Evolutionary conservation across 176 grass and related monocot genomes (phyloP).

Genomic region (Phoenix roebelenii): DNA sequence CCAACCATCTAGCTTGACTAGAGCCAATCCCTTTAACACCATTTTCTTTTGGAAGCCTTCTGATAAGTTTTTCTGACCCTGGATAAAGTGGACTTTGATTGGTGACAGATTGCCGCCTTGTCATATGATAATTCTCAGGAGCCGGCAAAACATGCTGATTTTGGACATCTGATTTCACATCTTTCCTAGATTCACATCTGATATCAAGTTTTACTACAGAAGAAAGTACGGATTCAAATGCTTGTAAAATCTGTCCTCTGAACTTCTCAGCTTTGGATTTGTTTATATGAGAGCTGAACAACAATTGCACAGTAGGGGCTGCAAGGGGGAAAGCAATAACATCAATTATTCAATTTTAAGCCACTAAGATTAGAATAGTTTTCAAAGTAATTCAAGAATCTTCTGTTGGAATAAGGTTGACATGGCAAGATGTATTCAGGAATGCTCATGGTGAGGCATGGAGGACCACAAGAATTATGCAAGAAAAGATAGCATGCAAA

Average conservation of each 20-base stretch:
- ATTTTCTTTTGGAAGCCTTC: slow-evolving; percentile 39
- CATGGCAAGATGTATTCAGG: no score
- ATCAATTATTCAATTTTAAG: slow-evolving; percentile 6
- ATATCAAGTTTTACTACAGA: slow-evolving; percentile 86
- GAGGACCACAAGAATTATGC: no score
- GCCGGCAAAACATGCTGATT: slow-evolving; percentile 26
- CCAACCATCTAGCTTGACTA: slow-evolving; percentile 54
- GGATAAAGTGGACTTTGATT: slow-evolving; percentile 50
- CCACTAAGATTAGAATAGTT: no score
- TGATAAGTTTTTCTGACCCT: slow-evolving; percentile 22
- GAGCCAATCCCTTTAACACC: slow-evolving; percentile 39
- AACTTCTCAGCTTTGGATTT: slow-evolving; percentile 86
- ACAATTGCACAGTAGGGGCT: slow-evolving; percentile 72
- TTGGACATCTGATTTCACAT: slow-evolving; percentile 13
- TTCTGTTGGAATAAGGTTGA: no score
- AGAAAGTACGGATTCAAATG: slow-evolving; percentile 79
- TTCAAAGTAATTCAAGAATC: no score
- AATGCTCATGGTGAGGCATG: no score
- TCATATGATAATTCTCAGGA: slow-evolving; percentile 33
- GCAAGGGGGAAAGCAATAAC: slow-evolving; percentile 21
- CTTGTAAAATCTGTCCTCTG: slow-evolving; percentile 70
- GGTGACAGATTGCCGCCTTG: slow-evolving; percentile 49
- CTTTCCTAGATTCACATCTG: slow-evolving; percentile 49
- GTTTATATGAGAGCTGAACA: slow-evolving; percentile 58
- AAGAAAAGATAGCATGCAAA: no score